Evolutionary conservation across 805 yeast genomes (phyloP).

Genomic region (Candida ficus): DNA sequence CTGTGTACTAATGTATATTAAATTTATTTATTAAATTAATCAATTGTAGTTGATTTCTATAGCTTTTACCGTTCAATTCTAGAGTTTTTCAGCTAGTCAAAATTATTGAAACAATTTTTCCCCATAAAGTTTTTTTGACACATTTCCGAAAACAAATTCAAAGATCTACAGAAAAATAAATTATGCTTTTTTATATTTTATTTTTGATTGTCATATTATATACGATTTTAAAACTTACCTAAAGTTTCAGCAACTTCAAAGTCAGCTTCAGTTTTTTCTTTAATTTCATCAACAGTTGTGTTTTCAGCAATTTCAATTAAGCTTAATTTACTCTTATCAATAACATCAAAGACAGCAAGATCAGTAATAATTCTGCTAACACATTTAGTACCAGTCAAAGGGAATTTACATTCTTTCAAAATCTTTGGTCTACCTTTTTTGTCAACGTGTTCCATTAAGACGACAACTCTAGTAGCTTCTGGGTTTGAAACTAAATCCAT

Average conservation of each 20-base stretch:
- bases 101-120: too few species aligned
- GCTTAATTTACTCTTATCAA: conserved; percentile 31
- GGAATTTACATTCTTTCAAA: conserved; percentile 37
- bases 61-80: too few species aligned
- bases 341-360: conserved; percentile 42
- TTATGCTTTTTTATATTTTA: too few species aligned
- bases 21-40: too few species aligned
- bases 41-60: too few species aligned
- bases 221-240: conserved; percentile 12
- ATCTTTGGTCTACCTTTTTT: conserved; percentile 44
- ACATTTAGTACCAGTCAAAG: conserved; percentile 42
- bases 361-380: conserved; percentile 43
- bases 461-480: conserved; percentile 38
- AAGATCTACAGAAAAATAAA: too few species aligned
- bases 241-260: conserved; percentile 31
- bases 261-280: conserved; percentile 35
- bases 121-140: too few species aligned
- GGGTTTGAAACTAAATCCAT: conserved; percentile 49
- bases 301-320: conserved; percentile 39
- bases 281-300: conserved; percentile 35
- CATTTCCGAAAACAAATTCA: neutral
- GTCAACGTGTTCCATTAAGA: conserved; percentile 43
- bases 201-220: too few species aligned
- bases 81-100: too few species aligned
- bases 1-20: too few species aligned